Percentiles rank a stretch among this genome's conserved stretches.
These are phyloP conservation scores for Bipolaris gigantea DNA, from an alignment of 2,329 filamentous ascomycete genomes.

Conservation along the genomic window DNA sequence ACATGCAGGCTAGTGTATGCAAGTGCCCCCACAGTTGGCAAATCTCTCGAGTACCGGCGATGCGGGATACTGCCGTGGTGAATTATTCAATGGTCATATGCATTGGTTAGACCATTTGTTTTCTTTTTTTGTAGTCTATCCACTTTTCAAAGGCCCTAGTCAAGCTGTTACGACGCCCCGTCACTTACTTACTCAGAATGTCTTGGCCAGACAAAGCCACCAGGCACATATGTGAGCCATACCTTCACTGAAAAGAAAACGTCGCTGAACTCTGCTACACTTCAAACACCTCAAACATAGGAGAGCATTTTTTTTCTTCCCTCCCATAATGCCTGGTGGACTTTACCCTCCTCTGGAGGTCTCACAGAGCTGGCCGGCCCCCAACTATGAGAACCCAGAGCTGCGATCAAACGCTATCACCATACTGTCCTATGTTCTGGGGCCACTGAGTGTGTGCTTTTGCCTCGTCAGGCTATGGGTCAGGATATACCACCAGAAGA, in stretches of 20 bases:
- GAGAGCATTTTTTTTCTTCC: background rate
- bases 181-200: constrained; percentile 2
- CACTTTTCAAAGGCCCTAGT: constrained; percentile 6
- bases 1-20: constrained; percentile 5
- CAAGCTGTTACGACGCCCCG: constrained; percentile 6
- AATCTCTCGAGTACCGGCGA: constrained; percentile 4
- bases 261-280: background rate
- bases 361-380: constrained; percentile 27
- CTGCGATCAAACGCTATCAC: constrained; percentile 24
- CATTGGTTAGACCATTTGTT: constrained; percentile 1
- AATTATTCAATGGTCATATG: background rate
- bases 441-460: constrained; percentile 28
- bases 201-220: constrained; percentile 8
- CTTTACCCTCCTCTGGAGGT: constrained; percentile 33
- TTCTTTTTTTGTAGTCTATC: constrained; percentile 3
- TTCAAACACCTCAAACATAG: background rate
- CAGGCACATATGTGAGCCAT: constrained; percentile 26
- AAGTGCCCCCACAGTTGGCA: constrained; percentile 4
- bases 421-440: constrained; percentile 25
- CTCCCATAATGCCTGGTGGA: constrained; percentile 34
- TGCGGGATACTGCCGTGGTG: background rate
- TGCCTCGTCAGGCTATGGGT: constrained; percentile 35
- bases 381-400: constrained; percentile 29
- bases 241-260: constrained; percentile 9
- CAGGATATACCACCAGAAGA: constrained; percentile 29